Percentiles rank a stretch among this genome's conserved stretches.
phyloP scores from a whole-genome alignment of 2,329 filamentous ascomycete species.

The Furcasterigmium furcatum region DNA sequence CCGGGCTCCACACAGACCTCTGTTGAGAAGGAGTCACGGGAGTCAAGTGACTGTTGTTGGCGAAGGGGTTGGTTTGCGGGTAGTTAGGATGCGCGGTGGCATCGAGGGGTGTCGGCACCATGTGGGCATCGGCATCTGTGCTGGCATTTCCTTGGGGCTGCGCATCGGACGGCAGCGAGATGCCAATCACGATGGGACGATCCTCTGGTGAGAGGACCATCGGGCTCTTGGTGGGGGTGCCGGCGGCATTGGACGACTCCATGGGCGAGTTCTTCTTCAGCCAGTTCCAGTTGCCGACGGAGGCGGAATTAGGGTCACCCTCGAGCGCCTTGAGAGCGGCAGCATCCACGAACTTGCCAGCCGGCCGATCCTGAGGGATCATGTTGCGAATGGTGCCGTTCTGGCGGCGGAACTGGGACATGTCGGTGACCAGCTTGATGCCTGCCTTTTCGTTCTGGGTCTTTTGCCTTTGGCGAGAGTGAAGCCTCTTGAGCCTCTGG shows the following conservation, averaged over 20 bases:
- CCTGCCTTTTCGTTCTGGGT: constrained; percentile 58
- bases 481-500: constrained; percentile 42
- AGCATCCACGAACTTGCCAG: constrained; percentile 53
- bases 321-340: constrained; percentile 58
- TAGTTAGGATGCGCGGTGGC: constrained; percentile 9
- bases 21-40: constrained; percentile 28
- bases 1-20: constrained; percentile 58
- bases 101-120: constrained; percentile 35
- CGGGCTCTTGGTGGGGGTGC: constrained; percentile 22
- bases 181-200: constrained; percentile 70
- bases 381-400: constrained; percentile 31
- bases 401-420: constrained; percentile 48
- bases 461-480: constrained; percentile 59
- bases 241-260: constrained; percentile 2
- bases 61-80: constrained; percentile 8
- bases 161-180: constrained; percentile 57
- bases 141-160: constrained; percentile 17
- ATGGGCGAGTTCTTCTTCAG: constrained; percentile 35
- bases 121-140: constrained; percentile 5
- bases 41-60: constrained; percentile 17
- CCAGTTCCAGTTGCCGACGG: constrained; percentile 57
- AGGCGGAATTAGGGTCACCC: constrained; percentile 49
- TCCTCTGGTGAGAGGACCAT: constrained; percentile 59
- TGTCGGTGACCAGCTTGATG: constrained; percentile 68
- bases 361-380: constrained; percentile 19